Conservation (phyloP, 495 filamentous ascomycete species). For the Penicillium paxilli region DNA sequence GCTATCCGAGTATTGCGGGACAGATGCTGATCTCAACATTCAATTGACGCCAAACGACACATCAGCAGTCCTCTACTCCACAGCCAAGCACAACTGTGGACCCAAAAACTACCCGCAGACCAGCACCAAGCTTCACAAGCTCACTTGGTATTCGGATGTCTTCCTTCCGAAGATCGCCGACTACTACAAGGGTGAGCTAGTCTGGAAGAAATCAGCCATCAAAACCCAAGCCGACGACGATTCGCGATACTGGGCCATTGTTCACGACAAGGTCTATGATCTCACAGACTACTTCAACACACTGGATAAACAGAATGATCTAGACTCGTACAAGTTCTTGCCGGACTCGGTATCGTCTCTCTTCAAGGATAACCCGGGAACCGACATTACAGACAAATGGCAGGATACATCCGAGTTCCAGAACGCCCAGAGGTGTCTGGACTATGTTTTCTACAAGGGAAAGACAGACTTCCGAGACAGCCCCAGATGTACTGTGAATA, state of each 20-base stretch:
- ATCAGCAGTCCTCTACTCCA: conserved; percentile 32
- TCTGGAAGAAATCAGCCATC: conserved; percentile 59
- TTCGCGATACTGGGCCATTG: conserved; percentile 76
- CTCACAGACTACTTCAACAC: conserved; percentile 90
- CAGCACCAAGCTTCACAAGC: conserved; percentile 55
- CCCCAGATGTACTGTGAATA: conserved; percentile 81
- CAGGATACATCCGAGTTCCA: conserved; percentile 47
- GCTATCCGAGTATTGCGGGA: conserved; percentile 66
- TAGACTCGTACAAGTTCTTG: conserved; percentile 64
- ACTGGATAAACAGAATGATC: conserved; percentile 46
- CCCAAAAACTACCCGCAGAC: conserved; percentile 47
- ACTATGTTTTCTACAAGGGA: conserved; percentile 81
- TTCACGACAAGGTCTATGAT: conserved; percentile 77
- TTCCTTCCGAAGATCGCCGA: conserved; percentile 81
- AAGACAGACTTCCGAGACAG: conserved; percentile 80
- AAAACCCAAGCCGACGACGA: conserved; percentile 59
- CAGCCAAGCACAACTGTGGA: conserved; percentile 70
- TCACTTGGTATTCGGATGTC: conserved; percentile 70
- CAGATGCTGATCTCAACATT: conserved; percentile 38
- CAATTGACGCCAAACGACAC: conserved; percentile 65
- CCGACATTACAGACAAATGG: conserved; percentile 71
- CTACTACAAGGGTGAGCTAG: conserved; percentile 85
- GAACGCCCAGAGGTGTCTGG: conserved; percentile 73
- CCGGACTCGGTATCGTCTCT: conserved; percentile 60
- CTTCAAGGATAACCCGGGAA: conserved; percentile 72